phyloP scores from a whole-genome alignment of 805 yeast genomes.

The Candida tammaniensis region DNA sequence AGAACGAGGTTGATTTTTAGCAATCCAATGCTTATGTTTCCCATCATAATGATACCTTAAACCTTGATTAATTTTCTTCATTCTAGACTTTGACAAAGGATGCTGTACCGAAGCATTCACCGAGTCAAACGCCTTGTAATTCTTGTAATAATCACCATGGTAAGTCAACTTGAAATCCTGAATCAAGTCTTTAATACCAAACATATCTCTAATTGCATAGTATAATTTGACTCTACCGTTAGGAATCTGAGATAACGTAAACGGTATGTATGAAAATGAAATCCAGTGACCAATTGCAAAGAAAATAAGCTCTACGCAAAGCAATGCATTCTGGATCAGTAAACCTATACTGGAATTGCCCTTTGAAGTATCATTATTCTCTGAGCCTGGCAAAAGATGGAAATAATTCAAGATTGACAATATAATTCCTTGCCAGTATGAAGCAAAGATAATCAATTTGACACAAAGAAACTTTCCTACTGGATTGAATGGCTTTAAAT shows the following conservation, averaged over 20 bases:
- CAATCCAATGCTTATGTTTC: constrained; percentile 77
- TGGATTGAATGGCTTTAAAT: constrained; percentile 77
- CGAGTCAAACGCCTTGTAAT: constrained; percentile 80
- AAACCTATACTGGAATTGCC: constrained; percentile 44
- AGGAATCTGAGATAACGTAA: constrained; percentile 57
- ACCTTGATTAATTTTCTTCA: constrained; percentile 78
- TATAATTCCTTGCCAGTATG: constrained; percentile 92
- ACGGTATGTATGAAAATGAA: constrained; percentile 79
- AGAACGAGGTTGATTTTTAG: constrained; percentile 12
- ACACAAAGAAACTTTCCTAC: constrained; percentile 92
- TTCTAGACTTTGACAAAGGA: constrained; percentile 60
- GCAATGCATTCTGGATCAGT: constrained; percentile 70
- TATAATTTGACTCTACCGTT: constrained; percentile 61
- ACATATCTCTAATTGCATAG: constrained; percentile 72
- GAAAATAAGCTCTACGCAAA: constrained; percentile 80
- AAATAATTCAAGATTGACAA: constrained; percentile 51
- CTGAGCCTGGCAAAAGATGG: constrained; percentile 42
- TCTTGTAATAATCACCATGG: constrained; percentile 67
- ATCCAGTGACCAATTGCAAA: constrained; percentile 88
- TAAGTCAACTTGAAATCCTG: constrained; percentile 74
- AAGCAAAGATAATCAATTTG: constrained; percentile 89
- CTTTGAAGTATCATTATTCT: constrained; percentile 17
- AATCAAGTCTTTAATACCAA: constrained; percentile 72
- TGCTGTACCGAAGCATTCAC: constrained; percentile 68
- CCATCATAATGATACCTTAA: constrained; percentile 79